phyloP scores from a whole-genome alignment of 192 early-diverging fungal genomes.

The Mortierella alpina region DNA sequence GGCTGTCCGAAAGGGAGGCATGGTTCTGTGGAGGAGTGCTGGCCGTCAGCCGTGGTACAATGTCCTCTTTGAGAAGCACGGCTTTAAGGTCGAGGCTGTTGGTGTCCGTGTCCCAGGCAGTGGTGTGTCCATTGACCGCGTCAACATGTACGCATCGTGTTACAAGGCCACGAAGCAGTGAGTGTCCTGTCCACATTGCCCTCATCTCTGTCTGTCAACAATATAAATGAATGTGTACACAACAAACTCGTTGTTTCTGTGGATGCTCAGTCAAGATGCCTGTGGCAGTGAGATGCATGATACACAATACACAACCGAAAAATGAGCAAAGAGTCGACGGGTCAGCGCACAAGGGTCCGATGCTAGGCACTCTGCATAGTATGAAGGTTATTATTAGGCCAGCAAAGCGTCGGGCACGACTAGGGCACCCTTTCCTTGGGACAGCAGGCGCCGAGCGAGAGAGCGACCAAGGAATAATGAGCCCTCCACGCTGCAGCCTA shows the following conservation, averaged over 20 bases:
- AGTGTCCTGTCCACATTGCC: not conserved
- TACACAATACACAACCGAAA: no score
- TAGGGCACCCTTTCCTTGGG: no score
- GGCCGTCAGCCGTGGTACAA: conserved; percentile 88
- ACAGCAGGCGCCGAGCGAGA: no score
- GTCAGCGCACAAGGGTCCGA: no score
- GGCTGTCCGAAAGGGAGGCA: conserved; percentile 69
- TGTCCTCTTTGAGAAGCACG: conserved; percentile 73
- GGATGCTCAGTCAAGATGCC: no score
- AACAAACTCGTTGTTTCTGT: not conserved
- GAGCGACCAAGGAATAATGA: no score
- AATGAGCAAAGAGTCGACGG: no score
- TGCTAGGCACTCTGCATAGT: no score
- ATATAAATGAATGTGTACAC: not conserved
- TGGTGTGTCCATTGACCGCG: conserved; percentile 75
- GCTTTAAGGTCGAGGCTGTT: conserved; percentile 74
- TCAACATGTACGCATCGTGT: conserved; percentile 88
- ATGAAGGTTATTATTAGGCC: no score
- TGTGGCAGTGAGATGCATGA: no score
- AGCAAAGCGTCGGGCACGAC: no score
- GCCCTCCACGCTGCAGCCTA: no score
- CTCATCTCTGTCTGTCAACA: not conserved
- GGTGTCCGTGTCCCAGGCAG: conserved; percentile 75
- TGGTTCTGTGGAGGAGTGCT: conserved; percentile 85
- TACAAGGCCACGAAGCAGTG: conserved; percentile 66